Conservation (phyloP, 23 red algal species). For the Gracilariopsis chorda region DNA sequence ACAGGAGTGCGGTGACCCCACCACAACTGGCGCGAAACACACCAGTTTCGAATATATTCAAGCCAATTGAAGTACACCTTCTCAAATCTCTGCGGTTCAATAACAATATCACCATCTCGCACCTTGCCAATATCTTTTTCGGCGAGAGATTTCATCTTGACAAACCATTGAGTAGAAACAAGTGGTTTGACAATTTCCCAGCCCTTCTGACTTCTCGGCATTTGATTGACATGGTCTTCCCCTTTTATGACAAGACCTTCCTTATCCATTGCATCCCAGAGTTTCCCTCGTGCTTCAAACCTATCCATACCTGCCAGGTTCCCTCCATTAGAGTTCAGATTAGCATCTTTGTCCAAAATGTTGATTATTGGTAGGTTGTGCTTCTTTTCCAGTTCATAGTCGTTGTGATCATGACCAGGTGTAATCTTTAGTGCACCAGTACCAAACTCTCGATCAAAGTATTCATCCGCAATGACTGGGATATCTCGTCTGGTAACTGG, state of each 20-base stretch:
- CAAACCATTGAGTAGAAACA: constrained; percentile 96
- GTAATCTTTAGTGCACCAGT: constrained; percentile 99
- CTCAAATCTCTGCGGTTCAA: constrained; percentile 90
- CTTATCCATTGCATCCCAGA: constrained; percentile 84
- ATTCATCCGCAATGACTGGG: constrained; percentile 87
- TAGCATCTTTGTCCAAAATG: constrained; percentile 92
- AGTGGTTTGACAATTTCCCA: constrained; percentile 94
- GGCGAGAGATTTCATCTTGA: constrained; percentile 80
- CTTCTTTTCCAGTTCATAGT: constrained; percentile 92
- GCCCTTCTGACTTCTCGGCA: constrained; percentile 91
- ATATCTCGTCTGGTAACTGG: constrained; percentile 77
- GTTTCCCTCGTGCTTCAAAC: constrained; percentile 66
- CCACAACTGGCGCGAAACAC: constrained; percentile 96
- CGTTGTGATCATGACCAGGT: constrained; percentile 91
- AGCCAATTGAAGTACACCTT: constrained; percentile 98
- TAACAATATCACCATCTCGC: constrained; percentile 54
- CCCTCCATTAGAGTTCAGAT: constrained; percentile 74
- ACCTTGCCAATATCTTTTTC: constrained; percentile 69
- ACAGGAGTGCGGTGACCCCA: constrained; percentile 98
- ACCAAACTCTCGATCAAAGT: constrained; percentile 94
- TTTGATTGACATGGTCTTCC: constrained; percentile 71
- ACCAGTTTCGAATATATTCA: constrained; percentile 98
- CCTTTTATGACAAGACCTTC: constrained; percentile 61
- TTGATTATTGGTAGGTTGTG: constrained; percentile 80
- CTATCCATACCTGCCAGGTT: constrained; percentile 83